Conservation (phyloP, 805 yeast genomes). For the Millerozyma acaciae region DNA sequence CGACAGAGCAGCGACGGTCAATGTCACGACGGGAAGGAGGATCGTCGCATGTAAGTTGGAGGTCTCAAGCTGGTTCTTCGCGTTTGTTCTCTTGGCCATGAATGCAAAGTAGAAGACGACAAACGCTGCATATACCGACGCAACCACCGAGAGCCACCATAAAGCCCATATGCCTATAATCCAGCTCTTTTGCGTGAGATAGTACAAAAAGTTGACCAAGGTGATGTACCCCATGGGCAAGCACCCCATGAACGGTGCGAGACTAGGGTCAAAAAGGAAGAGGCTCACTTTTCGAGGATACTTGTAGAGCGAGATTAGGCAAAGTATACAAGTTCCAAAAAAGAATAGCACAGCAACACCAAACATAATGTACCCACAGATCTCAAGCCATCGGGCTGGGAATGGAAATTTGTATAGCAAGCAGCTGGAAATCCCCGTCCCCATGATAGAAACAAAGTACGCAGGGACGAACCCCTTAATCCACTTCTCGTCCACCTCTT, state of each 20-base stretch:
- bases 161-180: constrained; percentile 51
- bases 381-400: constrained; percentile 52
- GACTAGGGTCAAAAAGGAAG: constrained; percentile 31
- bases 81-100: constrained; percentile 30
- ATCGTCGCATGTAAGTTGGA: constrained; percentile 51
- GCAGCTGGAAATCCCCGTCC: constrained; percentile 68
- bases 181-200: constrained; percentile 41
- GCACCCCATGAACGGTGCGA: constrained; percentile 70
- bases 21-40: constrained; percentile 72
- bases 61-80: constrained; percentile 16
- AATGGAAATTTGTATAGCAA: constrained; percentile 66
- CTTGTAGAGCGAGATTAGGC: constrained; percentile 38
- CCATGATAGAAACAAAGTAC: constrained; percentile 80
- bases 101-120: constrained; percentile 51
- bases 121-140: constrained; percentile 60
- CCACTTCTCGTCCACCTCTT: constrained; percentile 10
- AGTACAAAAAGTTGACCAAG: constrained; percentile 52
- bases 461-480: constrained; percentile 39
- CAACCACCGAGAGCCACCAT: constrained; percentile 68
- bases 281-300: constrained; percentile 20
- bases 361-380: constrained; percentile 61
- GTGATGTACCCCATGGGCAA: constrained; percentile 77
- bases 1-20: constrained; percentile 71
- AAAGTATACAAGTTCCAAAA: constrained; percentile 32
- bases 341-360: constrained; percentile 51